Evolutionary conservation across 768 basidiomycete species (phyloP), one percentile per base, ranked within the genome.

Genomic region (Naganishia vishniacii): DNA sequence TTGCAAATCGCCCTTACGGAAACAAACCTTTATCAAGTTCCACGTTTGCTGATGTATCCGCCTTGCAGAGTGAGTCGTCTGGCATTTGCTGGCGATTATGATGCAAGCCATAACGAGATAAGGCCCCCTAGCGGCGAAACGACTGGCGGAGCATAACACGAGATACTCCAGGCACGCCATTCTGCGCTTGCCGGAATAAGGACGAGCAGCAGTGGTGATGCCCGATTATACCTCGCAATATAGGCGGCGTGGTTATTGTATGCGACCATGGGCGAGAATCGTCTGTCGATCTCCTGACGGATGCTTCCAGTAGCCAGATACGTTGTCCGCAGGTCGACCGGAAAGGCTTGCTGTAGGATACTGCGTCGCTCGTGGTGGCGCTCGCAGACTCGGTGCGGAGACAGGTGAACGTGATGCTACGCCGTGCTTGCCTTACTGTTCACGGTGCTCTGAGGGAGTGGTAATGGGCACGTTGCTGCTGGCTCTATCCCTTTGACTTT

Each of bases 1-100:
- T 34, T 41, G 44, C 15, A 23, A 20, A 15, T n/a, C 15, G 45
- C 6, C 31, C 12, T 28, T 16, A 9, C 28, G 18, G 42, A 26
- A 4, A 23, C 63, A 25, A 15, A 65, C 64, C 49, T 62, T 66
- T 18, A 74, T 47, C 13, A 76, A 45, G 3, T 58, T 46, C 75
- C 75, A 76, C 0, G 69, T 61, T 23, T 66, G 65, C n/a, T 71
- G 70, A 51, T 76, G 75, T 4, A 76, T 68, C 11, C 63, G 45
- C 12, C 65, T 61, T 11, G 67, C 67, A 7, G 60, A 40, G 5
- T 62, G 66, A 3, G 70, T 67, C 1, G 68, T 41, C 28, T 73
- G 72, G 60, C 70, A 70, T 28, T 68, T 65, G 13, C 73, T 71
- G 7, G 73, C 67, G 4, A 76, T 70, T 29, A 70, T 63, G 53